Evolutionary conservation across 2,329 filamentous ascomycete genomes (phyloP).

Genomic region (Byssoonygena ceratinophila): DNA sequence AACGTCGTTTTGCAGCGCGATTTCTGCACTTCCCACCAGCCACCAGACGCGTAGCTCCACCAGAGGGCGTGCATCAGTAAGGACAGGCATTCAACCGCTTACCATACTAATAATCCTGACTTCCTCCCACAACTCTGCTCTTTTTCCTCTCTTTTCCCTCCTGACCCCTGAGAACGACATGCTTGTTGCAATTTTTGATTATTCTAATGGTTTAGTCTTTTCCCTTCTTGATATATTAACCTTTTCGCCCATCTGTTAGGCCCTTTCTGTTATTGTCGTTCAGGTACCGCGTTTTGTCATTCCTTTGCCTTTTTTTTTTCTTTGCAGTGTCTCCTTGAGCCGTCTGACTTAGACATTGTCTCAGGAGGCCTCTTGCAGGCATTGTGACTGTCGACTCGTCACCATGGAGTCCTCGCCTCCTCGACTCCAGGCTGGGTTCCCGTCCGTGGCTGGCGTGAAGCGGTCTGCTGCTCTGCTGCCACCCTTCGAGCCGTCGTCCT

Average conservation of each 20-base stretch:
- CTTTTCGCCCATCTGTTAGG: background rate
- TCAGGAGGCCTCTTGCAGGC: background rate
- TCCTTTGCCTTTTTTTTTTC: background rate
- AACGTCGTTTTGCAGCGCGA: slow-evolving; percentile 2
- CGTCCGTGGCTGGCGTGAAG: slow-evolving; percentile 33
- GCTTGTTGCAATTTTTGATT: background rate
- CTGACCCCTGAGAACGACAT: slow-evolving; percentile 9
- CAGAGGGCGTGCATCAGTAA: slow-evolving; percentile 11
- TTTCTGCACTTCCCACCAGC: slow-evolving; percentile 7
- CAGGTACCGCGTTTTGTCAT: background rate
- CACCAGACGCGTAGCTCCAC: slow-evolving; percentile 17
- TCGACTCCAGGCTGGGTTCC: slow-evolving; percentile 25
- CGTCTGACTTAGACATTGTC: slow-evolving; percentile 10
- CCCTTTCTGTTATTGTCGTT: background rate
- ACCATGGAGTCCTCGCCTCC: slow-evolving; percentile 35
- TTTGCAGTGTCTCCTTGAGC: background rate
- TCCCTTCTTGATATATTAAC: background rate
- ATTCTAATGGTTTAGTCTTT: background rate
- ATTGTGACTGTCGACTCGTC: slow-evolving; percentile 11
- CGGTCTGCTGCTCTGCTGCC: slow-evolving; percentile 40
- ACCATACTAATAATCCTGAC: slow-evolving; percentile 12
- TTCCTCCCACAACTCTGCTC: slow-evolving; percentile 12
- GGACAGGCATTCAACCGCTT: slow-evolving; percentile 13
- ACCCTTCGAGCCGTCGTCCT: slow-evolving; percentile 42
- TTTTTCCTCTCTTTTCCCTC: slow-evolving; percentile 4